Base-by-base conservation (phyloP, 2,329 filamentous ascomycete genomes). In the Trichoderma sp. region DNA sequence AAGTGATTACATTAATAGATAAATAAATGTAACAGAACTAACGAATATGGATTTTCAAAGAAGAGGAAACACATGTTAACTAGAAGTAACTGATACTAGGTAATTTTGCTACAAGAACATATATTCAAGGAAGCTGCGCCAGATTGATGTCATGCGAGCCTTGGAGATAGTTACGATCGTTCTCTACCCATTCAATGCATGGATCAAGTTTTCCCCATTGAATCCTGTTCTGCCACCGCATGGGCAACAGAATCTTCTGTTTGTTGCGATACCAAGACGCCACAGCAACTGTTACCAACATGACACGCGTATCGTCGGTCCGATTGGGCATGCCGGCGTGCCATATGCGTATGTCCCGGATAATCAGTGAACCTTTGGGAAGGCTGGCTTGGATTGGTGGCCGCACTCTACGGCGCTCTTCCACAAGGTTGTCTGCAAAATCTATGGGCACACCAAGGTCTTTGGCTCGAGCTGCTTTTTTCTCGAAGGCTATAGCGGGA, bases 11-110 rank as follows among this genome's bases (percentile, higher is more conserved):
- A 33, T 33, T 7, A 7, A 33, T 7, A 33, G 31, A 33, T 1
- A 8, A 33, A 7, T 33, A 10, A 33, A 33, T 10, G 31, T 10
- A 33, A 2, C 8, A 33, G 31, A 6, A 33, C 31, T 33, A 33
- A 33, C 31, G 31, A 33, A 33, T 33, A 33, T 33, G 31, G 31
- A 33, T 33, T 10, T 13, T 37, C 6, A 37, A 37, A 3, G 35
- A 37, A 37, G 35, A 37, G 11, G 13, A 37, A 13, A 14, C 1
- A 37, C 11, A 14, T 37, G 13, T 37, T 14, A 37, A 37, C 11
- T 37, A 37, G 35, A 37, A 37, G 72, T 78, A 80, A 40, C 75
- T 76, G 43, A 73, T 68, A 70, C 79, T 79, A 64, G 75, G 27
- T 27, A 27, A 27, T n/a, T 73, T 72, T 76, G 79, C 78, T 43